Base-by-base conservation (phyloP, 2,329 filamentous ascomycete genomes). In the Trichoderma simmonsii region DNA sequence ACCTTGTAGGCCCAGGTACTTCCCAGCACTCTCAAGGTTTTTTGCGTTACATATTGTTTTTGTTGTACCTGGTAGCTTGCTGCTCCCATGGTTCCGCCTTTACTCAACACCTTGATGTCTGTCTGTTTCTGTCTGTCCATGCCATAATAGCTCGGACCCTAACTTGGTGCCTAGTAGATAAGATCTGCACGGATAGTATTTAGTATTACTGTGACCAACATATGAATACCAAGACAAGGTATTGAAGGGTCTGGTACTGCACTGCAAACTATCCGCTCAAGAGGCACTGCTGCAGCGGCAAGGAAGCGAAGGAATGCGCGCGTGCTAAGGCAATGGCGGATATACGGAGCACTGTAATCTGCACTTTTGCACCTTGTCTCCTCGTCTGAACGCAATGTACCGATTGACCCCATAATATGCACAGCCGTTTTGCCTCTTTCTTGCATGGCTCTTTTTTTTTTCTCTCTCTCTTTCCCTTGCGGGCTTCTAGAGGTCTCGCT, bases 251-350 rank as follows among this genome's bases (percentile, higher is more conserved):
- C 11, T 54, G 48, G 28, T 34, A 60, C 21, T 34, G 30, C 30
- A 11, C 21, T 34, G 30, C 30, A 11, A 12, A n/a, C 15, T 60
- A 21, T 63, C 36, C 61, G 15, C 26, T n/a, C 26, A 51, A 32
- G 34, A 26, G 21, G 51, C 24, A 43, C 54, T 24, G 34, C 64
- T n/a, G 34, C 51, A 30, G 51, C 64, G 43, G 65, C 65, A 60
- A 68, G 65, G 65, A 68, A 68, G 54, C 65, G 36, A 59, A 68
- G 65, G 65, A 60, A 68, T 68, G 65, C n/a, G 34, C 34, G 36
- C 51, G 26, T 60, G 51, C 32, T 26, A 48, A 32, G 30, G 30
- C 30, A 32, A 67, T 60, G 57, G 34, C 65, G 26, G 54, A 21
- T 32, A 60, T 34, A 48, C 34, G 56, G 26, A 34, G 65, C 34